phyloP scores from a whole-genome alignment of 1,284 basidiomycete species.

The Ganoderma leucocontextum region DNA sequence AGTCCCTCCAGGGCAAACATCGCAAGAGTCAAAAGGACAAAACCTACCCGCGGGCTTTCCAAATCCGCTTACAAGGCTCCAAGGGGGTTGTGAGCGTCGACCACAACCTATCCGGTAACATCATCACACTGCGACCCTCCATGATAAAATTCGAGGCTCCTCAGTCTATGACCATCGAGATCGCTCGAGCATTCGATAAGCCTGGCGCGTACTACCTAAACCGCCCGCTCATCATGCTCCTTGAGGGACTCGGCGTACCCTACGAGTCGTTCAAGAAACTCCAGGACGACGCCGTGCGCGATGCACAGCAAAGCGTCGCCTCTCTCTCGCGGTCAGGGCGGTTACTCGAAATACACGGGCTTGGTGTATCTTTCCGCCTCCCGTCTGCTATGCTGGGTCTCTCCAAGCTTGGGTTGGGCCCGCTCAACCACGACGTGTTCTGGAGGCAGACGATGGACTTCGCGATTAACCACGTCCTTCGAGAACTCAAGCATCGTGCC shows the following conservation, averaged over 20 bases:
- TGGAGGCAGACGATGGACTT: slow-evolving; percentile 60
- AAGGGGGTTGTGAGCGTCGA: slow-evolving; percentile 80
- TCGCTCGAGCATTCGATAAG: slow-evolving; percentile 68
- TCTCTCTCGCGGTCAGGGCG: slow-evolving; percentile 55
- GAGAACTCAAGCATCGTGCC: slow-evolving; percentile 71
- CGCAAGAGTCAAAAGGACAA: slow-evolving; percentile 47
- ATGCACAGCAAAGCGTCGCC: slow-evolving; percentile 51
- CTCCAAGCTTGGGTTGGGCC: slow-evolving; percentile 45
- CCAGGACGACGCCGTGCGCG: slow-evolving; percentile 60
- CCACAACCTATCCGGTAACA: slow-evolving; percentile 55
- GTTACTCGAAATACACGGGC: slow-evolving; percentile 54
- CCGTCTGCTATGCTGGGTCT: slow-evolving; percentile 49
- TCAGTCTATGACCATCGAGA: slow-evolving; percentile 67
- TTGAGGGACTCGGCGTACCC: slow-evolving; percentile 62
- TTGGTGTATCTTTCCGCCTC: slow-evolving; percentile 52
- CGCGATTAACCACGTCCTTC: slow-evolving; percentile 66
- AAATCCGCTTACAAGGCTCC: slow-evolving; percentile 67
- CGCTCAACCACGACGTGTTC: slow-evolving; percentile 51
- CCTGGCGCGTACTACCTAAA: slow-evolving; percentile 70
- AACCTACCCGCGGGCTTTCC: slow-evolving; percentile 58
- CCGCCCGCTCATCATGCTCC: slow-evolving; percentile 74
- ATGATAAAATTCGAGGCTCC: slow-evolving; percentile 80
- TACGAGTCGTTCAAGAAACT: slow-evolving; percentile 61
- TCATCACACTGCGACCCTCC: slow-evolving; percentile 70
- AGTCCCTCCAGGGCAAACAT: slow-evolving; percentile 48